These are phyloP conservation scores for Aspergillus incahuasiensis DNA, from an alignment of 495 filamentous ascomycete species.

Conservation along the genomic window DNA sequence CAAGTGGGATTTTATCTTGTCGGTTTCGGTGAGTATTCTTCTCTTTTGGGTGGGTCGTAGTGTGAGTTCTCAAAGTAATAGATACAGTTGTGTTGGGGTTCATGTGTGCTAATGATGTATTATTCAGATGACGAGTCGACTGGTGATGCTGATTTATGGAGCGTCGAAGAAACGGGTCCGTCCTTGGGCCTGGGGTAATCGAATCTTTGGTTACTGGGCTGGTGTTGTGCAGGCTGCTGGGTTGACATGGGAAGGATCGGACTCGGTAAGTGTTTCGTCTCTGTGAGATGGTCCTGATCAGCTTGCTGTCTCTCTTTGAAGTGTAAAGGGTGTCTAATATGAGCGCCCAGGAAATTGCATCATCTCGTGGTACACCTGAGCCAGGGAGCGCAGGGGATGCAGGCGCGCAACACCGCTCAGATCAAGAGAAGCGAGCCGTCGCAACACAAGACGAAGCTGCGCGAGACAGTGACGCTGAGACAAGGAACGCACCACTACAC, in stretches of 20 bases:
- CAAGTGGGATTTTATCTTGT: not conserved
- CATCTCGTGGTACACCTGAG: not conserved
- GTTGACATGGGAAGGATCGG: not conserved
- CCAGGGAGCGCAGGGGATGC: not conserved
- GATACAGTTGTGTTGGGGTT: not conserved
- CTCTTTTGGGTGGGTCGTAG: not conserved
- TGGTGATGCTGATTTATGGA: not conserved
- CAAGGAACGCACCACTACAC: not conserved
- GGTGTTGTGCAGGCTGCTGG: not conserved
- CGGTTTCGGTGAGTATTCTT: not conserved
- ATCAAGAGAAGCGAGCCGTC: not conserved
- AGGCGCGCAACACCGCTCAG: not conserved
- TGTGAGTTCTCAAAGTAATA: not conserved
- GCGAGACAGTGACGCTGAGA: not conserved
- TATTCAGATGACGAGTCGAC: not conserved
- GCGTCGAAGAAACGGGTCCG: not conserved
- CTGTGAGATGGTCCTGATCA: not conserved
- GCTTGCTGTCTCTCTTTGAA: not conserved
- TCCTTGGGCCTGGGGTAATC: not conserved
- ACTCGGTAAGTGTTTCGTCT: not conserved
- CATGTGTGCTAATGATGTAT: not conserved
- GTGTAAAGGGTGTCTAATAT: not conserved
- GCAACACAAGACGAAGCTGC: not conserved
- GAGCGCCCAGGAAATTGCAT: not conserved
- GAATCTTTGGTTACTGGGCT: not conserved